These are phyloP conservation scores for Sphaerosporella brunnea DNA, from an alignment of 495 filamentous ascomycete genomes.

Conservation along the genomic window DNA sequence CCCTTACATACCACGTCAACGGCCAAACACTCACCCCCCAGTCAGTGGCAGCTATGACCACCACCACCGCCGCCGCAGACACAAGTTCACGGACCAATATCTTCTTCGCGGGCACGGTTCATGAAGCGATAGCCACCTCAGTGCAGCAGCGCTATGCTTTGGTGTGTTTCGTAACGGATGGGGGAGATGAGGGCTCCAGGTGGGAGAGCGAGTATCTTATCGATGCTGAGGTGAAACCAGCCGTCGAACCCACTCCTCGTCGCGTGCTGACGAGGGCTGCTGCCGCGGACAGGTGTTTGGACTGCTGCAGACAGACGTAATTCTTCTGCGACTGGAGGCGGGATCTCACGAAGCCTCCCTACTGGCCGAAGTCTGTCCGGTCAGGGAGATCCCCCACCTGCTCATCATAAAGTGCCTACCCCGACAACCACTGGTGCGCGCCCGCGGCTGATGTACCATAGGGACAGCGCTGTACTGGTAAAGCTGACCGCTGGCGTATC, in stretches of 20 bases:
- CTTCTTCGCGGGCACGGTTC: conserved; percentile 65
- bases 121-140: conserved; percentile 59
- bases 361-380: conserved; percentile 59
- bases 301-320: conserved; percentile 38
- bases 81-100: conserved; percentile 33
- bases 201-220: conserved; percentile 66
- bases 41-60: no score
- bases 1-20: no score
- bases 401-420: conserved; percentile 32
- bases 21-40: no score
- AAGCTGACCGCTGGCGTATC: conserved; percentile 23
- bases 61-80: no score
- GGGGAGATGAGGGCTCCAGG: conserved; percentile 39
- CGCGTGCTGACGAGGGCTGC: conserved; percentile 7
- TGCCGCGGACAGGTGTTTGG: conserved; percentile 27
- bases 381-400: conserved; percentile 53
- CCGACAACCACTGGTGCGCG: background rate
- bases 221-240: conserved; percentile 36
- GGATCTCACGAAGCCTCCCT: conserved; percentile 65
- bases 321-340: conserved; percentile 49
- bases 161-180: conserved; percentile 57
- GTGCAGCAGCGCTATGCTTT: conserved; percentile 47
- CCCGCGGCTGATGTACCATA: background rate
- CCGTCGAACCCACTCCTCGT: background rate
- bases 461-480: conserved; percentile 22